Conservation (phyloP, 768 basidiomycete species). For the Boletus reticuloceps region DNA sequence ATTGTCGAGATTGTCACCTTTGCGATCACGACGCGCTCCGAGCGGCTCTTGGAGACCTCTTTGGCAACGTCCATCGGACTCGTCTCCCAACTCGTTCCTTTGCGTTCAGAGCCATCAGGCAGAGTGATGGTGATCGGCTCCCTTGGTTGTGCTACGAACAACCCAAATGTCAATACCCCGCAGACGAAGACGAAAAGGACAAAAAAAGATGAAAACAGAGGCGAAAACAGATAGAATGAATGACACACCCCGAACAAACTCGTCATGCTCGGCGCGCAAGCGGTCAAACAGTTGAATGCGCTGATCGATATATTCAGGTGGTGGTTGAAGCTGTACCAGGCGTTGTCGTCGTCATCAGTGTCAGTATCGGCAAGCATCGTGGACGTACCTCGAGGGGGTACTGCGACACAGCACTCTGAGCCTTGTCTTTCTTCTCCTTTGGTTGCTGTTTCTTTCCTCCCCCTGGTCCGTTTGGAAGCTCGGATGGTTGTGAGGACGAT, state of each 20-base stretch:
- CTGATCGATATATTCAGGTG: conserved; percentile 84
- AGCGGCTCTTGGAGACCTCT: conserved; percentile 79
- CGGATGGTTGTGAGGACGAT: conserved; percentile 54
- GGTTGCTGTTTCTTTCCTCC: conserved; percentile 35
- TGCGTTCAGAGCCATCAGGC: conserved; percentile 80
- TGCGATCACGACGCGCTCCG: conserved; percentile 89
- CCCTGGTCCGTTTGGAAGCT: conserved; percentile 39
- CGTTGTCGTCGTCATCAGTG: neutral
- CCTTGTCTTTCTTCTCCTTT: conserved; percentile 46
- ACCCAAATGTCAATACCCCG: neutral
- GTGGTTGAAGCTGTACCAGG: conserved; percentile 66
- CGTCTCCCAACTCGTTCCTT: conserved; percentile 92
- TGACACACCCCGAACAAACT: conserved; percentile 65
- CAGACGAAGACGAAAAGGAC: neutral
- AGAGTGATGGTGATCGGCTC: conserved; percentile 82
- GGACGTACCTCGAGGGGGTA: conserved; percentile 61
- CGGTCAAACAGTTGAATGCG: conserved; percentile 88
- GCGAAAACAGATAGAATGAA: neutral
- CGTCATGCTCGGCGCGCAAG: conserved; percentile 81
- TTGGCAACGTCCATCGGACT: conserved; percentile 90
- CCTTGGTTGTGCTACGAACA: conserved; percentile 60
- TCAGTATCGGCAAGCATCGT: neutral
- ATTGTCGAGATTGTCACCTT: conserved; percentile 50
- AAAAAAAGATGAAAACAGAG: too few species aligned
- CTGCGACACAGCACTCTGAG: conserved; percentile 33